Base-by-base conservation (phyloP, 768 basidiomycete genomes). In the Sarcomyxa edulis region DNA sequence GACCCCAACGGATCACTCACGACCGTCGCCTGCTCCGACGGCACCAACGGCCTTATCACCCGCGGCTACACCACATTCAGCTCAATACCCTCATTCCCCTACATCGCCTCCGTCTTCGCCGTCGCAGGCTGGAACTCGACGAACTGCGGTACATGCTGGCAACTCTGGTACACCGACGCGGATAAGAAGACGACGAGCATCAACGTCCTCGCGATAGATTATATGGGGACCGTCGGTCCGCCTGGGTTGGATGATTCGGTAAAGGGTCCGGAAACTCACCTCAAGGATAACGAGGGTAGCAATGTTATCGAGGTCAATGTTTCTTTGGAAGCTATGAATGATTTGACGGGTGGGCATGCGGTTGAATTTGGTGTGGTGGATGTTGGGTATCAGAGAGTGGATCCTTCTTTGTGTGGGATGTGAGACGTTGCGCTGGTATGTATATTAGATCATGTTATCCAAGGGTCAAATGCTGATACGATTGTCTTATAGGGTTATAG, bases 71-170 rank as follows among this genome's bases (percentile, higher is more conserved):
- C 52, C 3, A 68, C 61, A 15, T 66, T 74, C 37, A 55, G 52
- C 7, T 51, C 55, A 29, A 44, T 76, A 5, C 71, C 71, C 6
- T 51, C 42, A 30, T 76, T 70, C 54, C 71, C 73, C 1, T 47
- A 53, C 51, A 68, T 76, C 41, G 72, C 67, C 14, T 69, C 66
- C 1, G 62, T 62, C 3, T 52, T 53, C 12, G 66, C 57, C 11
- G 55, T 76, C 33, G 40, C 44, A 4, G 61, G 55, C 9, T 74
- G 56, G 53, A 55, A 66, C 49, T 72, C 69, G 0, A 38, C 45
- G 3, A 51, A 58, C 39, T 76, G 73, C 45, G 70, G 68, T 1
- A 58, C 60, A 23, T 76, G 76, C 53, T 77, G 71, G 71, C 24
- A 53, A 23, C 43, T 76, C 39, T 62, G 62, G 1, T 74, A 61